A percentile compares a stretch with the other conserved stretches of the same genome.
Evolutionary conservation across 345 rosid genomes (phyloP).

Genomic region (thale cress (Arabidopsis thaliana)): DNA sequence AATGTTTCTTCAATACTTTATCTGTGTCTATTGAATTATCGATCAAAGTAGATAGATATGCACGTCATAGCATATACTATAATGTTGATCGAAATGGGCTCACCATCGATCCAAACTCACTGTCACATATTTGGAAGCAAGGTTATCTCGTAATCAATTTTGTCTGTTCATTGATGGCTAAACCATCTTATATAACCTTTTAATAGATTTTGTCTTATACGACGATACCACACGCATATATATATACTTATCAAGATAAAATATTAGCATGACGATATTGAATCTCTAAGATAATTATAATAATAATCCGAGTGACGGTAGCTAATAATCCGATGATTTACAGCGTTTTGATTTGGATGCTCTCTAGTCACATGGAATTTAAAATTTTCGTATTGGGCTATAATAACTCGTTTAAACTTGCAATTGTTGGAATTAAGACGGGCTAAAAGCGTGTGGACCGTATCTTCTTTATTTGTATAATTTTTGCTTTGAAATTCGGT

Average conservation of each 20-base stretch:
- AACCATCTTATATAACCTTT: background rate
- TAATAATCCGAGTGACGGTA: conserved; percentile 24
- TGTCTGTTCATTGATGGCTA: background rate
- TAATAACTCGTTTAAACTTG: background rate
- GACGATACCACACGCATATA: conserved; percentile 8
- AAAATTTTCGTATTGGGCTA: background rate
- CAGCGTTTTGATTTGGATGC: background rate
- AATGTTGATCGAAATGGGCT: conserved; percentile 1
- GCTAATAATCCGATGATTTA: conserved; percentile 6
- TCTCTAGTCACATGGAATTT: background rate
- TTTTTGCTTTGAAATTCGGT: too few species aligned
- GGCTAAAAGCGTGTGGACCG: background rate
- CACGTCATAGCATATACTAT: conserved; percentile 7
- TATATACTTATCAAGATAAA: background rate
- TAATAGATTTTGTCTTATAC: conserved; percentile 21
- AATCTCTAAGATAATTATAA: background rate
- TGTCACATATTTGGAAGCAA: conserved; percentile 41
- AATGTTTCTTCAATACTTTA: conserved; percentile 5
- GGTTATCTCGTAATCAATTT: background rate
- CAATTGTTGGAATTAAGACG: background rate
- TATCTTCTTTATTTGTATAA: background rate
- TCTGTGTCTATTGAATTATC: background rate
- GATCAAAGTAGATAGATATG: background rate
- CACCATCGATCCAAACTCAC: background rate
- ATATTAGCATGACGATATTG: conserved; percentile 2